Evolutionary conservation across 2,329 filamentous ascomycete species (phyloP).

Genomic region (Tolypocladium tropicale): DNA sequence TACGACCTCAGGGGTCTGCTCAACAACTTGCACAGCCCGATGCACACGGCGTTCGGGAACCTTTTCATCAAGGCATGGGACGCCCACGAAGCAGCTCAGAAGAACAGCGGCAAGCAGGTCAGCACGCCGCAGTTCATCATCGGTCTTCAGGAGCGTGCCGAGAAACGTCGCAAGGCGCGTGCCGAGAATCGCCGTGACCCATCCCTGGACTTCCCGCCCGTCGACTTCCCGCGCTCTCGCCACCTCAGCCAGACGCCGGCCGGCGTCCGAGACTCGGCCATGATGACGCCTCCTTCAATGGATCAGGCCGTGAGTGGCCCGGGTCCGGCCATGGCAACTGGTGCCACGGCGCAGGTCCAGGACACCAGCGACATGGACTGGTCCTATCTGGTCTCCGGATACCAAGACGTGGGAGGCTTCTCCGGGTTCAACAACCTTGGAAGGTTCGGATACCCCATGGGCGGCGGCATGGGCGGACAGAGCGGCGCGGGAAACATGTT

Average conservation of each 20-base stretch:
- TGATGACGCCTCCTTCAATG: slow-evolving; percentile 18
- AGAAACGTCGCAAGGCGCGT: slow-evolving; percentile 20
- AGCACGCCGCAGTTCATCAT: slow-evolving; percentile 36
- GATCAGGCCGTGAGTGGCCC: slow-evolving; percentile 4
- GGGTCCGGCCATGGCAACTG: slow-evolving; percentile 7
- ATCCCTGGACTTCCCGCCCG: slow-evolving; percentile 11
- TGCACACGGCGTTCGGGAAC: slow-evolving; percentile 46
- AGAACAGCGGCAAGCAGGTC: slow-evolving; percentile 30
- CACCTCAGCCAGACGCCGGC: slow-evolving; percentile 1
- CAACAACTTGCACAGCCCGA: slow-evolving; percentile 40
- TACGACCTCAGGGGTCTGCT: slow-evolving; percentile 40
- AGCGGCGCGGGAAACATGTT: slow-evolving; percentile 16
- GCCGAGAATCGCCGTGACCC: slow-evolving; percentile 16
- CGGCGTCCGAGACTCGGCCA: slow-evolving; percentile 17
- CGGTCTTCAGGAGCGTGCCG: slow-evolving; percentile 33
- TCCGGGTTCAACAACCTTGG: slow-evolving; percentile 18
- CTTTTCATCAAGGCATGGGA: slow-evolving; percentile 55
- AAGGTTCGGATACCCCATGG: slow-evolving; percentile 9
- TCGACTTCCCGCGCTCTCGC: slow-evolving; percentile 13
- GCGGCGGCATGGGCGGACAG: slow-evolving; percentile 7
- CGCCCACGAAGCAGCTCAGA: slow-evolving; percentile 38
- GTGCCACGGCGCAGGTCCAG: slow-evolving; percentile 9
- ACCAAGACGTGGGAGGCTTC: slow-evolving; percentile 22
- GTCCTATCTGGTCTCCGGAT: slow-evolving; percentile 35
- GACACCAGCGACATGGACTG: slow-evolving; percentile 35